phyloP scores from a whole-genome alignment of 2,329 filamentous ascomycete species.

The Penicillium occitanis region DNA sequence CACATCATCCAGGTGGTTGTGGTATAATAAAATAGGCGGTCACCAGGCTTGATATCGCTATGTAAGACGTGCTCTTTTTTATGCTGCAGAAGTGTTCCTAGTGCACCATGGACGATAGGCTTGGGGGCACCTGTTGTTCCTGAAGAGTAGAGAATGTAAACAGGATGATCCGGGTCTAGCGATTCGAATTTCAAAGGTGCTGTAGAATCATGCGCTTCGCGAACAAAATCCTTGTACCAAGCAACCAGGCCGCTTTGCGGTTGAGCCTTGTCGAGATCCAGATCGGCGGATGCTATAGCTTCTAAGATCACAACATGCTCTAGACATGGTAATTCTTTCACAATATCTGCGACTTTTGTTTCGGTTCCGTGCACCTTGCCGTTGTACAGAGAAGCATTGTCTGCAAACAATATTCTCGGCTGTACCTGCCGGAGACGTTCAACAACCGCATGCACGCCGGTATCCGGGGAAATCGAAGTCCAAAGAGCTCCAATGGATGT shows the following conservation, averaged over 20 bases:
- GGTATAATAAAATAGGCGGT: conserved; percentile 87
- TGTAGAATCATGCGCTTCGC: conserved; percentile 40
- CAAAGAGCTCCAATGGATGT: conserved; percentile 83
- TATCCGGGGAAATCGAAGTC: conserved; percentile 92
- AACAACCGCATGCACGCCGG: conserved; percentile 83
- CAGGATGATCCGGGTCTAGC: conserved; percentile 78
- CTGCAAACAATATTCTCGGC: conserved; percentile 78
- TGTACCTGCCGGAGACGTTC: conserved; percentile 84
- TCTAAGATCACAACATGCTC: conserved; percentile 72
- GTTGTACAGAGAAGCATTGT: conserved; percentile 88
- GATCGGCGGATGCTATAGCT: conserved; percentile 52
- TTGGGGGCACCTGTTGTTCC: conserved; percentile 88
- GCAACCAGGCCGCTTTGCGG: conserved; percentile 40
- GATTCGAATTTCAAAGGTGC: conserved; percentile 66
- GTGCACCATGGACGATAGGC: conserved; percentile 87
- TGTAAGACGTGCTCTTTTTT: conserved; percentile 95
- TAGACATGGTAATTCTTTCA: conserved; percentile 64
- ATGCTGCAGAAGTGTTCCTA: conserved; percentile 90
- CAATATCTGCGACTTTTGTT: conserved; percentile 76
- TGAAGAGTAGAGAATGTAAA: conserved; percentile 91
- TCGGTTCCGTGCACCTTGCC: conserved; percentile 82
- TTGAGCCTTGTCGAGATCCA: conserved; percentile 37
- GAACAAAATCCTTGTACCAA: conserved; percentile 49
- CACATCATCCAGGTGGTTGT: conserved; percentile 99
- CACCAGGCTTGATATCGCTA: conserved; percentile 70